A percentile compares a stretch with the other conserved stretches of the same genome.
Evolutionary conservation across 2,329 filamentous ascomycete species (phyloP).

Genomic region (Trichoderma sp.): DNA sequence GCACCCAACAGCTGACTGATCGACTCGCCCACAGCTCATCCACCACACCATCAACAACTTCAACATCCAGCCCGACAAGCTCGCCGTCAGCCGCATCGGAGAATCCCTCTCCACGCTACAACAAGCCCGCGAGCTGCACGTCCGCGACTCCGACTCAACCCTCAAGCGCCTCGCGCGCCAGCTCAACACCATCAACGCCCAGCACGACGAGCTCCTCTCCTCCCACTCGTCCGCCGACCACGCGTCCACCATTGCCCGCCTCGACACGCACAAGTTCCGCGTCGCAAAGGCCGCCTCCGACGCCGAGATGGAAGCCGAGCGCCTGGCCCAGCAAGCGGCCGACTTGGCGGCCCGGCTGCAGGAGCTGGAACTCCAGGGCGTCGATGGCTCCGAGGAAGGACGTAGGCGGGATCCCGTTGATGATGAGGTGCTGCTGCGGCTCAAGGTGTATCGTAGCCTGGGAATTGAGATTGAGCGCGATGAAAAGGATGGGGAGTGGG

Average conservation of each 20-base stretch:
- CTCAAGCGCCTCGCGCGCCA: slow-evolving; percentile 73
- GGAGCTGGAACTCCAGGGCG: slow-evolving; percentile 81
- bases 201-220: slow-evolving; percentile 72
- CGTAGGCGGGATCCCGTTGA: slow-evolving; percentile 48
- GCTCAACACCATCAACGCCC: slow-evolving; percentile 69
- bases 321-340: slow-evolving; percentile 74
- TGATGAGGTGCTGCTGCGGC: slow-evolving; percentile 67
- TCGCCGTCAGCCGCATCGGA: slow-evolving; percentile 76
- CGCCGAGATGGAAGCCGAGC: slow-evolving; percentile 90
- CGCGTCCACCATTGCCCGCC: slow-evolving; percentile 76
- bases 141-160: slow-evolving; percentile 64
- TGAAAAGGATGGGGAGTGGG: slow-evolving; percentile 73
- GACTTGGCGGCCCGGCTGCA: slow-evolving; percentile 72
- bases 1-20: background rate
- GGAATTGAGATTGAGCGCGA: slow-evolving; percentile 85
- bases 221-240: slow-evolving; percentile 76
- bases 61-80: slow-evolving; percentile 86
- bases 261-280: slow-evolving; percentile 92
- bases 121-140: slow-evolving; percentile 75
- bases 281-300: slow-evolving; percentile 89
- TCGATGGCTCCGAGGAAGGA: slow-evolving; percentile 59
- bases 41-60: slow-evolving; percentile 90
- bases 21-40: slow-evolving; percentile 64
- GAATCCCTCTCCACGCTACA: slow-evolving; percentile 81
- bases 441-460: slow-evolving; percentile 87